phyloP scores from a whole-genome alignment of 306 rosid genomes.

The Hippophae tibetana region DNA sequence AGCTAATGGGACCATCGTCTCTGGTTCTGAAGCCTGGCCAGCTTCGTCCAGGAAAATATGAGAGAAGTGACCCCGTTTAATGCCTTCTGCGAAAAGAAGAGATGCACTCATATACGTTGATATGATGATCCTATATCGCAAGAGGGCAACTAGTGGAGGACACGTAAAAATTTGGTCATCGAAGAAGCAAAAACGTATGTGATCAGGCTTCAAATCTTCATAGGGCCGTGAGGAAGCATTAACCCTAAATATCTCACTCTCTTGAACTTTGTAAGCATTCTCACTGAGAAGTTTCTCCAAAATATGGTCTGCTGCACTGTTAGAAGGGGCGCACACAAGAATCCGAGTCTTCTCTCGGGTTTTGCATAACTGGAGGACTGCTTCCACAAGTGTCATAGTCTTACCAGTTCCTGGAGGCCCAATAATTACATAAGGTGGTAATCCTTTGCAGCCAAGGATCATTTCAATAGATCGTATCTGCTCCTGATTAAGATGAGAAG shows the following conservation, averaged over 20 bases:
- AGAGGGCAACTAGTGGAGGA: conserved; percentile 50
- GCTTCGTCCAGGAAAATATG: conserved; percentile 96
- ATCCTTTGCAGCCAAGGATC: conserved; percentile 77
- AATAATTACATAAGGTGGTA: conserved; percentile 71
- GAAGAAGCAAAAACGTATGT: conserved; percentile 52
- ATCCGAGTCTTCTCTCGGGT: conserved; percentile 36
- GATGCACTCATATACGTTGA: conserved; percentile 75
- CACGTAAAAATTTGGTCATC: conserved; percentile 54
- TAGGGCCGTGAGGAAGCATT: conserved; percentile 58
- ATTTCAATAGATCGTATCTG: conserved; percentile 49
- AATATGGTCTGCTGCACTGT: conserved; percentile 77
- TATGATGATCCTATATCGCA: conserved; percentile 50
- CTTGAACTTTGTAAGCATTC: conserved; percentile 26
- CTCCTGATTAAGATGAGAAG: conserved; percentile 51
- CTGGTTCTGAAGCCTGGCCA: conserved; percentile 98
- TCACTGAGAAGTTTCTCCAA: conserved; percentile 54
- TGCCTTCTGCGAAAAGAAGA: conserved; percentile 59
- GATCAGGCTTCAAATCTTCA: conserved; percentile 60
- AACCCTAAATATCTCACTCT: conserved; percentile 67
- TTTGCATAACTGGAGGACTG: conserved; percentile 65
- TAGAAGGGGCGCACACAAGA: conserved; percentile 85
- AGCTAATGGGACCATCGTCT: conserved; percentile 70
- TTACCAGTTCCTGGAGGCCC: conserved; percentile 98
- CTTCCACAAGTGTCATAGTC: conserved; percentile 68
- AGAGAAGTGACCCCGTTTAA: conserved; percentile 67